phyloP scores from a whole-genome alignment of 805 yeast genomes.

The Ogataea angusta region DNA sequence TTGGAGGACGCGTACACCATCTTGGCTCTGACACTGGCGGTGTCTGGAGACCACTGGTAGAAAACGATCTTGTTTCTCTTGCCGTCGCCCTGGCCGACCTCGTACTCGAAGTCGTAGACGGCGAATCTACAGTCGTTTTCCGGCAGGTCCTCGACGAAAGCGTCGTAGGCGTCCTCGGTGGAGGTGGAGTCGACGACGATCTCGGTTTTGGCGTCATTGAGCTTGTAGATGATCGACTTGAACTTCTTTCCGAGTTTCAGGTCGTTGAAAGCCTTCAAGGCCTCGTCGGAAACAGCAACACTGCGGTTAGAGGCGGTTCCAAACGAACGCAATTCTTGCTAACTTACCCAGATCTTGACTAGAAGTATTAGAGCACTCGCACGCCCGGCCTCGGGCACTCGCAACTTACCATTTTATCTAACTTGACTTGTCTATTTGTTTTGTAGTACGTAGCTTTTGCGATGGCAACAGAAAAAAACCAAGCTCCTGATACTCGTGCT shows the following conservation, averaged over 20 bases:
- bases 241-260: slow-evolving; percentile 89
- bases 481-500: neutral
- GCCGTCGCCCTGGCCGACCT: slow-evolving; percentile 86
- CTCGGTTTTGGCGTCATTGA: slow-evolving; percentile 85
- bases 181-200: slow-evolving; percentile 87
- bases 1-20: slow-evolving; percentile 99
- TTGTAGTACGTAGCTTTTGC: slow-evolving; percentile 10
- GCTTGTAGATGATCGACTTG: slow-evolving; percentile 77
- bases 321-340: no score
- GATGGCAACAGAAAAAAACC: slow-evolving; percentile 9
- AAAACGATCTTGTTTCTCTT: slow-evolving; percentile 72
- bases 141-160: slow-evolving; percentile 83
- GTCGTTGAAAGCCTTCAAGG: slow-evolving; percentile 91
- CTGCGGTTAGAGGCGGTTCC: slow-evolving; percentile 31
- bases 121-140: slow-evolving; percentile 97
- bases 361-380: slow-evolving; percentile 7
- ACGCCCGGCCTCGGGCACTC: neutral
- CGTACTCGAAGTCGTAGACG: slow-evolving; percentile 94
- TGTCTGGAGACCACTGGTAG: slow-evolving; percentile 96
- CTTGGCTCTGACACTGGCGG: slow-evolving; percentile 91
- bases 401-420: slow-evolving; percentile 9
- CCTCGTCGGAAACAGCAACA: slow-evolving; percentile 82
- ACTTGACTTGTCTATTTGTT: slow-evolving; percentile 6
- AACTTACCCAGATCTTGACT: slow-evolving; percentile 37
- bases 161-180: slow-evolving; percentile 70